phyloP scores from a whole-genome alignment of 306 rosid genomes.

The Medicago ruthenica region DNA sequence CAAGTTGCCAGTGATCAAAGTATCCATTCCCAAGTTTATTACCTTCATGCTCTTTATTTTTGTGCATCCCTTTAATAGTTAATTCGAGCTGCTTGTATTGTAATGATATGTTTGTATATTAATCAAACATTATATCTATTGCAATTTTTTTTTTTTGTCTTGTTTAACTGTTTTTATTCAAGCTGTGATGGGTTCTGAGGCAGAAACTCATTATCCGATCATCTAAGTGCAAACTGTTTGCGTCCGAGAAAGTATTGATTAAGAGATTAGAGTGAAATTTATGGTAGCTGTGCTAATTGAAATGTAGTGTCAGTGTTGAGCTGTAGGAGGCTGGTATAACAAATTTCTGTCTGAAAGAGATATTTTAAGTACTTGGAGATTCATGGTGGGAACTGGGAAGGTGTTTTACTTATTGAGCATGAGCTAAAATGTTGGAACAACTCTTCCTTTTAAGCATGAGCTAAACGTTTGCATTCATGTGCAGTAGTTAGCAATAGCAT shows the following conservation, averaged over 20 bases:
- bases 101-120: background rate
- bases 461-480: no score
- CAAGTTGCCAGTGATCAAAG: background rate
- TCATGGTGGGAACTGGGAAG: background rate
- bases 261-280: background rate
- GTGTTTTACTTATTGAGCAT: background rate
- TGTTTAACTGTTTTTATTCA: constrained; percentile 2
- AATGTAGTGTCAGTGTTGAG: background rate
- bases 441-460: background rate
- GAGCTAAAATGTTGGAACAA: background rate
- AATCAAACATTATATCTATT: no score
- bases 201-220: background rate
- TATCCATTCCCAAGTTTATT: constrained; percentile 26
- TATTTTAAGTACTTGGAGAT: background rate
- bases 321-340: background rate
- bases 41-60: constrained; percentile 8
- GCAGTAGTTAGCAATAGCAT: no score
- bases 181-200: background rate
- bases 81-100: constrained; percentile 10
- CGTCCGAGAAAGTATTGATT: constrained; percentile 1
- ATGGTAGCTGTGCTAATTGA: background rate
- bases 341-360: background rate
- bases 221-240: background rate
- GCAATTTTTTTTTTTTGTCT: background rate
- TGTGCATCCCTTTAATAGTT: background rate